Conservation (phyloP, 140 eudicot species). For the Bidens hawaiensis region DNA sequence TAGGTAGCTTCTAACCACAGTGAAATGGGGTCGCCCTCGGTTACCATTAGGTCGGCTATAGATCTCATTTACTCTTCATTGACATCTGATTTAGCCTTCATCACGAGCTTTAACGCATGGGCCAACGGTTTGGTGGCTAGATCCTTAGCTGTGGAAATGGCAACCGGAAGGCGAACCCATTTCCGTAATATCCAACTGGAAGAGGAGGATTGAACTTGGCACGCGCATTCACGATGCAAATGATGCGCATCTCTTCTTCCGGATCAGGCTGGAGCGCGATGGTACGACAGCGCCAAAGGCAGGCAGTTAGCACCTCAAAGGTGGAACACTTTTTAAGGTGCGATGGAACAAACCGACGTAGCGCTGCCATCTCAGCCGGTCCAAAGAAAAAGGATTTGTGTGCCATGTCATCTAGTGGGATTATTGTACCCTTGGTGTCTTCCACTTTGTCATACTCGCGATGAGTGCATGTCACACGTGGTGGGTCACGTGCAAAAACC, state of each 20-base stretch:
- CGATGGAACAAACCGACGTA: conserved; percentile 28
- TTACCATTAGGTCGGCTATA: conserved; percentile 32
- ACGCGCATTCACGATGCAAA: conserved; percentile 32
- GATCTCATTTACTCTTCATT: conserved; percentile 48
- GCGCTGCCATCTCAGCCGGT: conserved; percentile 28
- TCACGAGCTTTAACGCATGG: conserved; percentile 36
- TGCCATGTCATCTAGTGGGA: conserved; percentile 33
- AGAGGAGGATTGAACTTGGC: conserved; percentile 34
- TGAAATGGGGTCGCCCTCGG: conserved; percentile 33
- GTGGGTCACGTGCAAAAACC: conserved; percentile 31
- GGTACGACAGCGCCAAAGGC: conserved; percentile 51
- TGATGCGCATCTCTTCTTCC: conserved; percentile 33
- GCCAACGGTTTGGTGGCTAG: conserved; percentile 29
- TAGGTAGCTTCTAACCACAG: conserved; percentile 6
- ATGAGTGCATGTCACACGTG: conserved; percentile 27
- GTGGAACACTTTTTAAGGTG: conserved; percentile 30
- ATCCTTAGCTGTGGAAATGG: conserved; percentile 34
- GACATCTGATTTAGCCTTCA: conserved; percentile 30
- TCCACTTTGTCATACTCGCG: conserved; percentile 27
- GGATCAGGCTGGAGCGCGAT: conserved; percentile 40
- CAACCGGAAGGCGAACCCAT: conserved; percentile 29
- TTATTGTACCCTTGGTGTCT: conserved; percentile 31
- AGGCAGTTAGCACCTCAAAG: conserved; percentile 39
- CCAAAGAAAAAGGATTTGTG: conserved; percentile 43
- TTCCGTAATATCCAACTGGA: conserved; percentile 49